phyloP scores from a whole-genome alignment of 2,329 filamentous ascomycete species.

The Alternaria postmessia region DNA sequence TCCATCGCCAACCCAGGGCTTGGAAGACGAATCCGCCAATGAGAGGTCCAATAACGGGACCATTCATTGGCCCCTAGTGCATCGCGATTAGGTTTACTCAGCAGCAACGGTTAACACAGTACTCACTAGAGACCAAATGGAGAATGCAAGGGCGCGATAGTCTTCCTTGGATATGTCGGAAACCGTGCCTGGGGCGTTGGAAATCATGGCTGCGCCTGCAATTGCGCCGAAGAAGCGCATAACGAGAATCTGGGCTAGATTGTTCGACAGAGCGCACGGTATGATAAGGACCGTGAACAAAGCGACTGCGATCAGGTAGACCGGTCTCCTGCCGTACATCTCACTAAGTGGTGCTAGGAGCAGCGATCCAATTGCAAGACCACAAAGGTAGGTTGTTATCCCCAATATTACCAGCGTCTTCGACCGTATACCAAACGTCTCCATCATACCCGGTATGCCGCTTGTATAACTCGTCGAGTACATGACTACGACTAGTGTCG shows the following conservation, averaged over 20 bases:
- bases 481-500: slow-evolving; percentile 61
- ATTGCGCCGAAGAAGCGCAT: slow-evolving; percentile 77
- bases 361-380: slow-evolving; percentile 75
- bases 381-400: slow-evolving; percentile 79
- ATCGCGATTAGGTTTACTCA: too few relatives aligned
- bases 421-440: slow-evolving; percentile 67
- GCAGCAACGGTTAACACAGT: too few relatives aligned
- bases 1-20: slow-evolving; percentile 87
- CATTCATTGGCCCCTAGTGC: slow-evolving; percentile 73
- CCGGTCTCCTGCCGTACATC: slow-evolving; percentile 70
- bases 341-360: slow-evolving; percentile 78
- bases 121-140: slow-evolving; percentile 72
- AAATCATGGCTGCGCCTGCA: slow-evolving; percentile 81
- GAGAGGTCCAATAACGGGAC: slow-evolving; percentile 63
- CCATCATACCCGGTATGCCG: slow-evolving; percentile 72
- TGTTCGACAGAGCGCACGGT: slow-evolving; percentile 74
- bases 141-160: slow-evolving; percentile 81
- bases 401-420: slow-evolving; percentile 74
- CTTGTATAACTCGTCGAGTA: slow-evolving; percentile 82
- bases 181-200: slow-evolving; percentile 82
- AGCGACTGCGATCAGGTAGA: slow-evolving; percentile 72
- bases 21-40: slow-evolving; percentile 84
- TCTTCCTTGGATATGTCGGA: slow-evolving; percentile 85
- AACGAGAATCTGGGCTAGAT: slow-evolving; percentile 72
- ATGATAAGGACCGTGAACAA: slow-evolving; percentile 74